A percentile compares a stretch with the other conserved stretches of the same genome.
Evolutionary conservation across 345 rosid species (phyloP).

Genomic region (Dipteronia dyeriana): DNA sequence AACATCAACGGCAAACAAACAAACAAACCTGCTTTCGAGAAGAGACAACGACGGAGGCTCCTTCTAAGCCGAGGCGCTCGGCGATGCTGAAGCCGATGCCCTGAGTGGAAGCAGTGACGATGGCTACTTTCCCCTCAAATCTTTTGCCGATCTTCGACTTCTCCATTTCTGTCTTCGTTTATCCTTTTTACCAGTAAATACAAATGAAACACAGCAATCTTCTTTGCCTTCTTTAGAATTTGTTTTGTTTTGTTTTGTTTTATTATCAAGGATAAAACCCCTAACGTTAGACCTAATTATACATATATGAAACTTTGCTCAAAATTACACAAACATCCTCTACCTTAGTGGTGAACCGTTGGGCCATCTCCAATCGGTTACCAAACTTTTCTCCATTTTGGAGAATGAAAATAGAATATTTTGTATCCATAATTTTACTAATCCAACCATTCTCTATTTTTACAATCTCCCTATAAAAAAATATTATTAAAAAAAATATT

Average conservation of each 20-base stretch:
- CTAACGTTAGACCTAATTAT: too few species aligned
- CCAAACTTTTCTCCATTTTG: too few species aligned
- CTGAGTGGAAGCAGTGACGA: conserved; percentile 93
- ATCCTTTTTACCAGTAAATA: not conserved
- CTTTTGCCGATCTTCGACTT: conserved; percentile 44
- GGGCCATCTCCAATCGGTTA: too few species aligned
- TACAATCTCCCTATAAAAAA: too few species aligned
- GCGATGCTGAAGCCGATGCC: conserved; percentile 86
- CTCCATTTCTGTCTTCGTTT: conserved; percentile 29
- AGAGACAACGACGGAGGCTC: conserved; percentile 71
- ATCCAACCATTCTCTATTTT: too few species aligned
- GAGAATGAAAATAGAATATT: too few species aligned
- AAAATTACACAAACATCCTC: too few species aligned
- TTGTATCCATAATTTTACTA: too few species aligned
- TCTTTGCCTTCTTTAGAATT: not conserved
- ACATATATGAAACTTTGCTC: too few species aligned
- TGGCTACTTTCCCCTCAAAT: conserved; percentile 78
- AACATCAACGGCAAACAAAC: not conserved
- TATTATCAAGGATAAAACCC: too few species aligned
- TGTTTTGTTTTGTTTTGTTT: not conserved
- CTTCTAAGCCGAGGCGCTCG: conserved; percentile 78
- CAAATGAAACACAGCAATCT: not conserved
- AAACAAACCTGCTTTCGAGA: conserved; percentile 65
- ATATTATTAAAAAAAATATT: too few species aligned
- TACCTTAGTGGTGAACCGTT: too few species aligned